Conservation (phyloP, 768 basidiomycete genomes). For the Macrolepiota fuliginosa region DNA sequence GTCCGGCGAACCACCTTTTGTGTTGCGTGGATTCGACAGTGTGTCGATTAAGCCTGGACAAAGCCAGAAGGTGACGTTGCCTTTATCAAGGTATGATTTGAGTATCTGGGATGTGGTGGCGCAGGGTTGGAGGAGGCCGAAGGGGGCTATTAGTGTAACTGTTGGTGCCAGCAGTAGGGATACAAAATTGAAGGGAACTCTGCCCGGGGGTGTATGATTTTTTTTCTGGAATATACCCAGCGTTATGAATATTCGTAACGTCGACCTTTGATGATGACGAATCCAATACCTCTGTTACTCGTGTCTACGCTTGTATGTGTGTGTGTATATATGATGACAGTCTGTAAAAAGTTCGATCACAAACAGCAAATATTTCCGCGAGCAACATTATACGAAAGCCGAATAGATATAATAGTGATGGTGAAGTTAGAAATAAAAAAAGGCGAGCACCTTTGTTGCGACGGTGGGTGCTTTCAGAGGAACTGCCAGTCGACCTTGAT, state of each 20-base stretch:
- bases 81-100: conserved; percentile 65
- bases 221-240: not conserved
- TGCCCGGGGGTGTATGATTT: conserved; percentile 20
- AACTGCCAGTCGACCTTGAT: conserved; percentile 22
- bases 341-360: not conserved
- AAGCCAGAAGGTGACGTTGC: conserved; percentile 45
- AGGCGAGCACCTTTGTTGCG: not conserved
- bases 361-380: not conserved
- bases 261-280: not conserved
- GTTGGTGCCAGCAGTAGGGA: conserved; percentile 73
- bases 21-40: conserved; percentile 71
- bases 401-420: not conserved
- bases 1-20: conserved; percentile 66
- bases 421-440: not conserved
- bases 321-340: too few relatives aligned
- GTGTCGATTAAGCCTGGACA: conserved; percentile 48
- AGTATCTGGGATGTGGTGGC: conserved; percentile 73
- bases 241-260: not conserved
- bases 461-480: not conserved
- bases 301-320: not conserved
- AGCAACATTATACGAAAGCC: not conserved
- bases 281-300: not conserved
- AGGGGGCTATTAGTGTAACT: conserved; percentile 58
- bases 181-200: conserved; percentile 44
- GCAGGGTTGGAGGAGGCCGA: conserved; percentile 75